Evolutionary conservation across 768 basidiomycete genomes (phyloP), one percentile per base, ranked within the genome.

Genomic region (Hydnomerulius pinastri): DNA sequence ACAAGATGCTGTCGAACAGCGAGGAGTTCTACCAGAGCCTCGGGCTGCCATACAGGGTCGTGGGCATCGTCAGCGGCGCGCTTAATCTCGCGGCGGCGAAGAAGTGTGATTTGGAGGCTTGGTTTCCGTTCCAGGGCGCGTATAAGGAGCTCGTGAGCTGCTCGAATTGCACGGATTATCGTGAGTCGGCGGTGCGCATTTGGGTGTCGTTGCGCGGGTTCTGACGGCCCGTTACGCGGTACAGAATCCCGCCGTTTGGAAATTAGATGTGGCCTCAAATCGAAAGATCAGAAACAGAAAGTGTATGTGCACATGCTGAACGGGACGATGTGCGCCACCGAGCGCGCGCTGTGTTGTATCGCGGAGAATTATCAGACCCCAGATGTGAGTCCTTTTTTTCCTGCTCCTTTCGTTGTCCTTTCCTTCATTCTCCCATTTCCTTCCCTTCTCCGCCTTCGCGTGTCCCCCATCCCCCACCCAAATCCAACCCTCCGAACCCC

Each of bases 261-360:
- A 68, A 86, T 99, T 21, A 82, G 93, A 37, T 93, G 93, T 63
- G 97, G 97, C 8, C 76, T 95, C 67, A 97, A 95, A 72, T 77
- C 79, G 53, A 90, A 92, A 61, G 94, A 94, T 25, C 92, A 98
- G 64, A 78, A 89, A 43, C 82, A 90, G 51, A 95, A 98, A 65
- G 73, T 93, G 4, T 98, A 98, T 71, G 95, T 97, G 4, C 97
- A 99, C 76, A 99, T 99, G 97, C 74, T 99, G 64, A 99, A 99
- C 69, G 96, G 93, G 29, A 99, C 97, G 3, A 79, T 99, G 38
- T 97, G 94, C 60, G 97, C 97, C 1, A 98, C 97, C 1, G 92
- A 96, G 72, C 90, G 97, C 32, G 92, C 97, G 1, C 75, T 98
- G 17, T 98, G 96, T 71, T 98, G 97, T 70, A 62, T 99, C 49